Base-by-base conservation (phyloP, 2,329 filamentous ascomycete genomes). In the Colletotrichum sp. region DNA sequence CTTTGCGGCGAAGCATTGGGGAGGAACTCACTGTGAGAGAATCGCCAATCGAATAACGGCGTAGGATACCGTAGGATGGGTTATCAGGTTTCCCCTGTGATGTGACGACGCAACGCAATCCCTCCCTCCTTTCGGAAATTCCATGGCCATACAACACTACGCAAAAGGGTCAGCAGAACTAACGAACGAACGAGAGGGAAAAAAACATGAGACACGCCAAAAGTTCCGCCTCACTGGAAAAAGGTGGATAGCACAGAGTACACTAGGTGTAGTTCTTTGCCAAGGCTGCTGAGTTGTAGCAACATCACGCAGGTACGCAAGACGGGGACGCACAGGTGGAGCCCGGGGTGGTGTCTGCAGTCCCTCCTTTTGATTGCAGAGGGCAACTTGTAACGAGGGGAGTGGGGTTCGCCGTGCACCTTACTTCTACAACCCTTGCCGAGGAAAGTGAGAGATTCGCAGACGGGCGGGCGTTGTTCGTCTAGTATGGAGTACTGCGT, bases 171-270 rank as follows among this genome's bases (percentile, higher is more conserved):
- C 69, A 15, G 30, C 9, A 62, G n/a, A 36, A 34, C 18, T 12
- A 62, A 30, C 16, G 18, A 30, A n/a, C 8, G 57, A 60, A 28
- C 57, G 16, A 75, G 44, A 44, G 71, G n/a, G n/a, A 69, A 49
- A 44, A 49, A 49, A 49, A 49, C n/a, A 44, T 76, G 73, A 76
- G 73, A 76, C 73, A 69, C 69, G 73, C 73, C 73, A 72, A 72
- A 76, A 76, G 73, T 72, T 49, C 73, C 73, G 73, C 73, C 63
- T 76, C 55, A 49, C 64, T 76, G 73, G 73, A 68, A 72, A 60
- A 59, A 73, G 69, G 69, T 72, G 69, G 69, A 34, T 39, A 39
- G 16, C 36, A 39, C 36, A 39, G 36, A 39, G 36, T 5, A 39
- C 36, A 5, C 36, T 39, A 39, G 26, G 62, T 26, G 39, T 32